Evolutionary conservation across 2,329 filamentous ascomycete species (phyloP).

Genomic region (Metarhizium anisopliae): DNA sequence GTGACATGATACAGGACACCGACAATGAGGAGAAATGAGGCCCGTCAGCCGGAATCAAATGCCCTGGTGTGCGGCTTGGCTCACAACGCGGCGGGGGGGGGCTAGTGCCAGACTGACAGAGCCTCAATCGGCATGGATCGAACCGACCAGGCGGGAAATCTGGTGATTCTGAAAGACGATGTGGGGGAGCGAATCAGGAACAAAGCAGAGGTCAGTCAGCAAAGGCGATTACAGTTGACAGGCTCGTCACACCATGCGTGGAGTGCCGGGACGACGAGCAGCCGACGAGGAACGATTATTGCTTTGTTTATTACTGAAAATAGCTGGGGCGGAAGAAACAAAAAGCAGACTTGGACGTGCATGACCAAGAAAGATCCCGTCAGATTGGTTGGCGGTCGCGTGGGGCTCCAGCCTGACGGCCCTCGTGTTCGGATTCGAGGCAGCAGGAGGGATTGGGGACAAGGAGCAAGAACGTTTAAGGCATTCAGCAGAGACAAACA

Average conservation of each 20-base stretch:
- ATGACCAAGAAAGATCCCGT: background rate
- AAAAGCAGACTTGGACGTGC: background rate
- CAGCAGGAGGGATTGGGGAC: no score
- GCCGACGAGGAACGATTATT: slow-evolving; percentile 3
- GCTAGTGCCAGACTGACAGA: slow-evolving; percentile 7
- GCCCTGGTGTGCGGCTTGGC: slow-evolving; percentile 3
- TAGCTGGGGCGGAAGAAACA: background rate
- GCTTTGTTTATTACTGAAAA: background rate
- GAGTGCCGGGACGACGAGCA: slow-evolving; percentile 8
- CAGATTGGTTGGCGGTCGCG: background rate
- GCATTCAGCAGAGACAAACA: background rate
- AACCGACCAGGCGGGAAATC: slow-evolving; percentile 1
- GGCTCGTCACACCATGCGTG: slow-evolving; percentile 16
- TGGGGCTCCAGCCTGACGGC: background rate
- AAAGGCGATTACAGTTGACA: background rate
- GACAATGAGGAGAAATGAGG: background rate
- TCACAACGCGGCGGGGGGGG: slow-evolving; percentile 1
- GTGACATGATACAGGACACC: slow-evolving; percentile 29
- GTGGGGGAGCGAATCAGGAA: slow-evolving; percentile 5
- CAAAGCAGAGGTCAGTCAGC: slow-evolving; percentile 1
- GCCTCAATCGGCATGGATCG: slow-evolving; percentile 8
- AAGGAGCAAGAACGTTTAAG: background rate
- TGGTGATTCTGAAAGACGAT: slow-evolving; percentile 1
- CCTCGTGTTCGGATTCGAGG: slow-evolving; percentile 9
- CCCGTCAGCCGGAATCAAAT: background rate